Conservation (phyloP, 2,329 filamentous ascomycete genomes). For the Dactylellina drechsleri region DNA sequence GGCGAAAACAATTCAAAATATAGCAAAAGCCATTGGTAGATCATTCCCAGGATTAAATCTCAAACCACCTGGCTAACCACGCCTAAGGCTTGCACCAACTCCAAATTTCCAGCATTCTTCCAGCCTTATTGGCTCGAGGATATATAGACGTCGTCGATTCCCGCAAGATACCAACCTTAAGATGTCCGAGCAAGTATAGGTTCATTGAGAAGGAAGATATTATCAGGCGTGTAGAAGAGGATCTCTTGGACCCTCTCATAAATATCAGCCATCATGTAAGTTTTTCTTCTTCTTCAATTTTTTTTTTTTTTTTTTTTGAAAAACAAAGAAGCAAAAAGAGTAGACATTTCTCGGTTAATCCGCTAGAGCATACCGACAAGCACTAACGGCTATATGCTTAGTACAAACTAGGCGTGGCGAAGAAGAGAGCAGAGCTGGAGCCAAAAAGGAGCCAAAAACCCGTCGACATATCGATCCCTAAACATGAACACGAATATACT, state of each 20-base stretch:
- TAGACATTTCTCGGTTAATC: too few species aligned
- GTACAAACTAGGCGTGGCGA: background rate
- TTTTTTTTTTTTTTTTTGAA: too few species aligned
- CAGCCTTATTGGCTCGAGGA: conserved; percentile 1
- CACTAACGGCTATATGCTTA: background rate
- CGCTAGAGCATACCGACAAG: too few species aligned
- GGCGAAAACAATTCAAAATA: conserved; percentile 51
- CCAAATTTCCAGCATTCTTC: background rate
- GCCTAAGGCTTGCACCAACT: background rate
- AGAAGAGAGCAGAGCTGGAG: background rate
- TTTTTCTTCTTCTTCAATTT: conserved; percentile 3
- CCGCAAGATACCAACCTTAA: conserved; percentile 42
- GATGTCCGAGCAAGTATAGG: conserved; percentile 50
- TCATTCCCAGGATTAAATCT: conserved; percentile 16
- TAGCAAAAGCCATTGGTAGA: conserved; percentile 54
- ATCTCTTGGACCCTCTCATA: conserved; percentile 56
- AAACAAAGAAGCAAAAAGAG: too few species aligned
- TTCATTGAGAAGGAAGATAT: conserved; percentile 49
- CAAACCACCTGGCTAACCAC: too few species aligned
- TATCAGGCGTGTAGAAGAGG: conserved; percentile 40
- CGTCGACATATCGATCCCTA: too few species aligned
- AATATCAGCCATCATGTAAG: conserved; percentile 58
- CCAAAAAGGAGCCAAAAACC: too few species aligned
- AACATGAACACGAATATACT: too few species aligned
- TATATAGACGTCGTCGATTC: conserved; percentile 40